Evolutionary conservation across 768 basidiomycete genomes (phyloP), one percentile per base, ranked within the genome.

Genomic region (Hygrophoropsis aurantiaca): DNA sequence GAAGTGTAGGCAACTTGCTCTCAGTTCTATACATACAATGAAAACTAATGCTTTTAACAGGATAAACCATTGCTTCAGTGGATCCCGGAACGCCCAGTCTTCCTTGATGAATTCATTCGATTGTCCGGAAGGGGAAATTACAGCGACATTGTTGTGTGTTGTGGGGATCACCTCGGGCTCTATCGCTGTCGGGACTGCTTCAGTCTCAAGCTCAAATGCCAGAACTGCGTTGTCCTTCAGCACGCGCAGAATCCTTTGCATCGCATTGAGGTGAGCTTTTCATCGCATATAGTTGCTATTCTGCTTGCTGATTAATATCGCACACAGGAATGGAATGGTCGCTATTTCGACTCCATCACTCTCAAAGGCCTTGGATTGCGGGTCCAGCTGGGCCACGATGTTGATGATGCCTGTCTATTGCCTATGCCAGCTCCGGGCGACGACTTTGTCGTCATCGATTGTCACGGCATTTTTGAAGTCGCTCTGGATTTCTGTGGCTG

Each of bases 301-400:
- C n/a, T n/a, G n/a, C n/a, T n/a, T 4, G 13, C n/a, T 24, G 18
- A 10, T 25, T 18, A 5, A n/a, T n/a, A 2, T 18, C 0, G 11
- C 18, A 3, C 24, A 26, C 9, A 59, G 61, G 26, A 40, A 8
- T 62, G 61, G 61, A 55, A 54, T 39, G 48, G 52, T 1, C 11
- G 19, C 6, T 58, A 36, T 30, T 63, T 56, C 19, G 41, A 51
- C 13, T 37, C 38, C 4, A 44, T 41, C 1, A 41, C 44, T 4
- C 46, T 62, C 8, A 60, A 57, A 26, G 16, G n/a, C 4, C 15
- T 63, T 0, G 61, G 64, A 3, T 41, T 63, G 3, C 47, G 42
- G 0, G 30, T 60, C 3, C 58, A 59, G 30, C 50, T 63, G 40
- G 62, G 61, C 15, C 62, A 64, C 21, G 33, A 37, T 1, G 21